Evolutionary conservation across 805 yeast genomes (phyloP).

Genomic region (Metschnikowia similis): DNA sequence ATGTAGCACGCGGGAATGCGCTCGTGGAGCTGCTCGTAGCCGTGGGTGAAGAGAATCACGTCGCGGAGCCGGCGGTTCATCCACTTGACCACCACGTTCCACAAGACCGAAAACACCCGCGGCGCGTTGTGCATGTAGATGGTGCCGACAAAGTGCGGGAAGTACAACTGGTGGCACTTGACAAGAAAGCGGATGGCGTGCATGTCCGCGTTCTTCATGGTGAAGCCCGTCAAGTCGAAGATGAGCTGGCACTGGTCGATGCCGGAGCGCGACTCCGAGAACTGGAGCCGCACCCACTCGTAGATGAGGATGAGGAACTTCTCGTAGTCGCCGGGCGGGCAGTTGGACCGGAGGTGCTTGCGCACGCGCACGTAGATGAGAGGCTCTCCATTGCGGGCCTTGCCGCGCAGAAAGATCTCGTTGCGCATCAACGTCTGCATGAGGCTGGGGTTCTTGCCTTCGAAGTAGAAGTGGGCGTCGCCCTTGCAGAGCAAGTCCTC

Average conservation of each 20-base stretch:
- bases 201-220: constrained; percentile 13
- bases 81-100: constrained; percentile 14
- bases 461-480: constrained; percentile 6
- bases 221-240: constrained; percentile 12
- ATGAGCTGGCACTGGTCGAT: constrained; percentile 9
- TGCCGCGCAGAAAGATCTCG: constrained; percentile 8
- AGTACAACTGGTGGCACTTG: constrained; percentile 6
- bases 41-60: constrained; percentile 9
- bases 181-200: constrained; percentile 10
- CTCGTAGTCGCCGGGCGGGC: constrained; percentile 9
- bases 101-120: constrained; percentile 7
- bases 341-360: constrained; percentile 8
- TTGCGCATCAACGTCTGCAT: constrained; percentile 6
- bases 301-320: constrained; percentile 3
- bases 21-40: constrained; percentile 3
- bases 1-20: constrained; percentile 8
- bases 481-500: constrained; percentile 10
- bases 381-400: constrained; percentile 6
- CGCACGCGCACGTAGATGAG: constrained; percentile 4
- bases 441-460: constrained; percentile 1
- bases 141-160: constrained; percentile 11
- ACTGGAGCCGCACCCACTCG: constrained; percentile 10
- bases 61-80: constrained; percentile 9
- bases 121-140: constrained; percentile 14
- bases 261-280: constrained; percentile 7